phyloP scores from a whole-genome alignment of 352 stramenopile species.

The Phytopythium aichiense region DNA sequence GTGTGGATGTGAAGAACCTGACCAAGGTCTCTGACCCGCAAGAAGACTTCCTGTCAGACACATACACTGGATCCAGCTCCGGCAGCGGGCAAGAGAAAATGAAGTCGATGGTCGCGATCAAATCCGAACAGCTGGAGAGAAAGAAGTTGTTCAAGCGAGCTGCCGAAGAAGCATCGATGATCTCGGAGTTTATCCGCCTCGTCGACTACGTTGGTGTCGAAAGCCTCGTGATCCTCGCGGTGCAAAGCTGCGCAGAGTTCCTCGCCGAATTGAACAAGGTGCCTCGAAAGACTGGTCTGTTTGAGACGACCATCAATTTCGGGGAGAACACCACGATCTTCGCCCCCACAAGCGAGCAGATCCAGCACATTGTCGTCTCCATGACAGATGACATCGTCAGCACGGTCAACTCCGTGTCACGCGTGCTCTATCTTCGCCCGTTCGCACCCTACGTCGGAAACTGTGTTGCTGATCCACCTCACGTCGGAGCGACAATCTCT shows the following conservation, averaged over 20 bases:
- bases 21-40: constrained; percentile 58
- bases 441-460: constrained; percentile 81
- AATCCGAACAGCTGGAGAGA: constrained; percentile 86
- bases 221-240: constrained; percentile 82
- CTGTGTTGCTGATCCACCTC: constrained; percentile 58
- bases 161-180: constrained; percentile 85
- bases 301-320: constrained; percentile 93
- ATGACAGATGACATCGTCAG: constrained; percentile 89
- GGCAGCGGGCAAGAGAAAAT: constrained; percentile 69
- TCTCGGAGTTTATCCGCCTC: constrained; percentile 91
- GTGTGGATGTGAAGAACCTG: constrained; percentile 87
- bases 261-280: constrained; percentile 87
- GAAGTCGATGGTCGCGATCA: constrained; percentile 91
- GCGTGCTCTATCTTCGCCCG: constrained; percentile 86
- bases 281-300: constrained; percentile 87
- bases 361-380: constrained; percentile 84
- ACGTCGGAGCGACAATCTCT: constrained; percentile 75
- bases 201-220: constrained; percentile 93
- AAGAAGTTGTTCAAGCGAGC: constrained; percentile 81
- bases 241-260: constrained; percentile 84
- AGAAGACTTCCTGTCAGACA: constrained; percentile 60
- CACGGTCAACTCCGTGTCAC: constrained; percentile 84
- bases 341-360: constrained; percentile 83
- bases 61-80: constrained; percentile 16
- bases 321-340: constrained; percentile 79